Conservation (phyloP, 176 grass and related monocot species). For the Paspalum notatum region DNA sequence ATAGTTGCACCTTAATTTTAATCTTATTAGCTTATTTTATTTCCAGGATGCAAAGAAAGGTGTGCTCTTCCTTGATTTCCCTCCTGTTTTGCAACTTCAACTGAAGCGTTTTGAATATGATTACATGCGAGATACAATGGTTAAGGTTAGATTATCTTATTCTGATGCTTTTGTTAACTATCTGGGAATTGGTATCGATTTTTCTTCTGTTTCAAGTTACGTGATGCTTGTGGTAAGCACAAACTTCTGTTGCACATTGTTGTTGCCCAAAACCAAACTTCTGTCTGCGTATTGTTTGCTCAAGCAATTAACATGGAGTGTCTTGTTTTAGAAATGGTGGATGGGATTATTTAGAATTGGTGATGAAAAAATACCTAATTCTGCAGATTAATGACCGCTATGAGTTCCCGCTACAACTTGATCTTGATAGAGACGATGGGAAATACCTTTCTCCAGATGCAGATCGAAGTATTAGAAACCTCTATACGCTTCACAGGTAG, state of each 20-base stretch:
- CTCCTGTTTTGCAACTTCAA: conserved; percentile 97
- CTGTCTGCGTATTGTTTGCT: conserved; percentile 8
- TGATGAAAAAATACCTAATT: conserved; percentile 25
- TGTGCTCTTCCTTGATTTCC: conserved; percentile 96
- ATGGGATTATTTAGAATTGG: conserved; percentile 10
- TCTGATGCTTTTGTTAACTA: too few relatives aligned
- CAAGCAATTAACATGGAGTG: conserved; percentile 29
- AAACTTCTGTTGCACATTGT: not conserved
- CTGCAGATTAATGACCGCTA: conserved; percentile 97
- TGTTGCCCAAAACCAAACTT: conserved; percentile 4
- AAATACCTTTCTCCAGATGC: conserved; percentile 97
- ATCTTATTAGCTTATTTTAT: not conserved
- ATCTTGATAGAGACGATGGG: conserved; percentile 89
- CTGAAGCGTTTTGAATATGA: conserved; percentile 98
- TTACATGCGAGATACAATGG: conserved; percentile 97
- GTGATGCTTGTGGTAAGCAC: not conserved
- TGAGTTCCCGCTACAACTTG: conserved; percentile 89
- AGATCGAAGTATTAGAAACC: conserved; percentile 87
- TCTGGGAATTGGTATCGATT: too few relatives aligned
- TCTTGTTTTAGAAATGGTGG: conserved; percentile 4
- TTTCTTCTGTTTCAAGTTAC: not conserved
- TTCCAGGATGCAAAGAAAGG: conserved; percentile 97
- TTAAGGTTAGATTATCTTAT: conserved; percentile 62
- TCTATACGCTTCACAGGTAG: conserved; percentile 97
- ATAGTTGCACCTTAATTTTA: conserved; percentile 31